Conservation (phyloP, 345 rosid species). For the Limnanthes douglasii region DNA sequence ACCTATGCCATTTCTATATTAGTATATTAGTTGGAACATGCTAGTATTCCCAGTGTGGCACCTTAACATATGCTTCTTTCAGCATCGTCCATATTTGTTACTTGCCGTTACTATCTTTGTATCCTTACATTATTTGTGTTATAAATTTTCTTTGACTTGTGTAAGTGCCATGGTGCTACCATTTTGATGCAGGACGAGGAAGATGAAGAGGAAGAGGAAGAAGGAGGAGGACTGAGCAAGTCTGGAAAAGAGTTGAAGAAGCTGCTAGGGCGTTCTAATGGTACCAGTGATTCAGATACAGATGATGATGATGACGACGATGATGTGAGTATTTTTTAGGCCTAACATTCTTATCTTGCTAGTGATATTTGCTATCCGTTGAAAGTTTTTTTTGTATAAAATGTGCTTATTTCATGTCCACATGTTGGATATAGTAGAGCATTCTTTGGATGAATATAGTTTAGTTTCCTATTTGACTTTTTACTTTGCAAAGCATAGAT, state of each 20-base stretch:
- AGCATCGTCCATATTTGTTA: neutral
- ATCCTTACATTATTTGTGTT: neutral
- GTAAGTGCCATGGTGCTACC: no score
- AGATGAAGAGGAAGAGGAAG: conserved; percentile 85
- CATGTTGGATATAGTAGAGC: no score
- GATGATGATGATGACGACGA: conserved; percentile 84
- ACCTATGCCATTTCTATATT: no score
- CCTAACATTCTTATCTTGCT: no score
- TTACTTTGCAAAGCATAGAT: no score
- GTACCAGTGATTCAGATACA: conserved; percentile 58
- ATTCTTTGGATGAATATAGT: neutral
- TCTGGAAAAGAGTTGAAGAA: conserved; percentile 96
- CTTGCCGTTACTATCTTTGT: neutral
- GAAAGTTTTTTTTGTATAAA: no score
- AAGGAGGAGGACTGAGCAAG: conserved; percentile 77
- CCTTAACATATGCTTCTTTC: neutral
- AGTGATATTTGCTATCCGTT: no score
- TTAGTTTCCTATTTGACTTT: no score
- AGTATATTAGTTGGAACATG: no score
- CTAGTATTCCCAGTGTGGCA: no score
- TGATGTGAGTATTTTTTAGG: conserved; percentile 37
- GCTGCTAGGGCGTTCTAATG: conserved; percentile 60
- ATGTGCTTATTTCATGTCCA: no score
- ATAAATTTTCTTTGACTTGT: neutral
- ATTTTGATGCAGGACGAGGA: conserved; percentile 75